phyloP scores from a whole-genome alignment of 306 rosid genomes.

The Carpinus fangiana region DNA sequence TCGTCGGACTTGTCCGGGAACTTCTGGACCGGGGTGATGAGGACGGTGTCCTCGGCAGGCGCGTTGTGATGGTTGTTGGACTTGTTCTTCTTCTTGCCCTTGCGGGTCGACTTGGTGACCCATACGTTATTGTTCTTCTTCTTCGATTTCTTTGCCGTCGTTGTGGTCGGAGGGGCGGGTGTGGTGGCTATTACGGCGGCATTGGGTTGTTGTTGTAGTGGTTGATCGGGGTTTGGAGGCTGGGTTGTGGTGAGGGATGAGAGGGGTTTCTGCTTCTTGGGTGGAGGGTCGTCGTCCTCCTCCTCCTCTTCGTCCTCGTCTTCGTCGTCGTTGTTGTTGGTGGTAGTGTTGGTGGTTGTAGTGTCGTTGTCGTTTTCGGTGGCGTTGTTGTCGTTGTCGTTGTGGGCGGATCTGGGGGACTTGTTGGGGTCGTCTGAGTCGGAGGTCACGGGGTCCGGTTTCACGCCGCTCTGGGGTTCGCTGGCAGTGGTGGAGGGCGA shows the following conservation, averaged over 20 bases:
- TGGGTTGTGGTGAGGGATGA: slow-evolving; percentile 57
- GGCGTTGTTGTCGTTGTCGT: slow-evolving; percentile 33
- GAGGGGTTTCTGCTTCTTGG: slow-evolving; percentile 81
- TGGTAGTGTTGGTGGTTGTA: slow-evolving; percentile 18
- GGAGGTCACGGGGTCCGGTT: slow-evolving; percentile 65
- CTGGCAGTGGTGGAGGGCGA: slow-evolving; percentile 43
- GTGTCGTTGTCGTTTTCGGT: slow-evolving; percentile 43
- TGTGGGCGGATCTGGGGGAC: slow-evolving; percentile 47
- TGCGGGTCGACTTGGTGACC: slow-evolving; percentile 83
- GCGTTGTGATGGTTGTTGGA: slow-evolving; percentile 44
- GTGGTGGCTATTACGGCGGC: slow-evolving; percentile 28
- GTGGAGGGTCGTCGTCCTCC: slow-evolving; percentile 77
- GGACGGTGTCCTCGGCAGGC: slow-evolving; percentile 66
- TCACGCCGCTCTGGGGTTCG: slow-evolving; percentile 46
- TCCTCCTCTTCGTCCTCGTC: slow-evolving; percentile 42
- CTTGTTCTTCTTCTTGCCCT: slow-evolving; percentile 87
- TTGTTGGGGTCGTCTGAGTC: slow-evolving; percentile 61
- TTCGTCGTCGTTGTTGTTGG: slow-evolving; percentile 30
- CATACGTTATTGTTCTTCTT: slow-evolving; percentile 89
- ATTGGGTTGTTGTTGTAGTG: slow-evolving; percentile 2
- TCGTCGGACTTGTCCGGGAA: slow-evolving; percentile 91
- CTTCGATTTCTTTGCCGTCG: slow-evolving; percentile 76
- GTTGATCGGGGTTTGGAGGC: slow-evolving; percentile 33
- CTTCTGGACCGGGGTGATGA: slow-evolving; percentile 79
- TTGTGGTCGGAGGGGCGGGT: slow-evolving; percentile 22